Evolutionary conservation across 1,139 yeast genomes (phyloP), one percentile per base, ranked within the genome.

Genomic region (Pichia inconspicua): DNA sequence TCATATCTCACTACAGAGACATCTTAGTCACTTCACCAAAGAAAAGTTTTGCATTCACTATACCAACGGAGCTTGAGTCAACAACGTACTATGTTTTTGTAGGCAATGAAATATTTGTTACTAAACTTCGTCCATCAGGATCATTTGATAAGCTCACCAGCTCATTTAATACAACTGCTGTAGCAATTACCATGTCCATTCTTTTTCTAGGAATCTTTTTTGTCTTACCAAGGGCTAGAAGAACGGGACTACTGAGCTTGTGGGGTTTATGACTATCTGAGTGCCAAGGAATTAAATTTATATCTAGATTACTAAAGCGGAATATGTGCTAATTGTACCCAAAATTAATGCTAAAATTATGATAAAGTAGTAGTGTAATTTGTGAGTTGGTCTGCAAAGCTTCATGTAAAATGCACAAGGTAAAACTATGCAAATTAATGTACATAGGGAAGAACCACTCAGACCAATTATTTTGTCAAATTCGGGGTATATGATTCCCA

Each of bases 1-100:
- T 51, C 8, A 40, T 63, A 36, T 51, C 58, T 22, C 63, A 59
- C 45, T 40, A 31, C 12, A 43, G 53, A 38, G 43, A 46, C 15
- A n/a, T 50, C n/a, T 22, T 42, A n/a, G 27, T 32, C 1, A 34
- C 27, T n/a, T 15, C 19, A 3, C 9, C 17, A 6, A 2, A 19
- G 2, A 30, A 35, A 35, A 4, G 22, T 38, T 8, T 9, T 9
- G 22, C 47, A 2, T 64, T 80, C 27, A 71, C 86, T 1, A 67
- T 73, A 34, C 79, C 92, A 2, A 84, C 97, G 0, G 74, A 78
- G 42, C 70, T 88, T 50, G 98, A 92, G 65, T 85, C 95, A 1
- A 88, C 97, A 0, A 72, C 84, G 2, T 72, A 85, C 36, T 75
- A 89, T 1, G 82, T 94, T 54, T 75, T 78, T 25, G 68, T 76